Evolutionary conservation across 2,329 filamentous ascomycete species (phyloP).

Genomic region (Aspergillus sp.): DNA sequence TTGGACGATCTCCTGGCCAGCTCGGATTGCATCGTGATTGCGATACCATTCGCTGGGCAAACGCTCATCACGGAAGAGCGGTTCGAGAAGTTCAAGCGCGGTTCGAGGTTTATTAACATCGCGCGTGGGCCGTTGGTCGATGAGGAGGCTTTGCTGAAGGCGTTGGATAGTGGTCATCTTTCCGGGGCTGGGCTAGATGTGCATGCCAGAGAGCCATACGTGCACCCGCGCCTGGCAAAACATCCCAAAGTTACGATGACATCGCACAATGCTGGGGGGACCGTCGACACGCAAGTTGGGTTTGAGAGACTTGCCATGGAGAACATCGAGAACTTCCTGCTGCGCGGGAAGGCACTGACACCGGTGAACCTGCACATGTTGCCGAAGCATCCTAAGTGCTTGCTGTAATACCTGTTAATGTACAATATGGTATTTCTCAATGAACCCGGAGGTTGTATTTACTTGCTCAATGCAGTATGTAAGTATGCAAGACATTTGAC

Average conservation of each 20-base stretch:
- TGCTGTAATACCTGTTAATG: conserved; percentile 2
- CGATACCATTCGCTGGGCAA: conserved; percentile 38
- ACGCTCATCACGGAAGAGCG: conserved; percentile 35
- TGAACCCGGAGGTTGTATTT: no score
- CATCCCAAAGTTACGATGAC: conserved; percentile 39
- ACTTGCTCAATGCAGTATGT: no score
- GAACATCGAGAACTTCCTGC: conserved; percentile 33
- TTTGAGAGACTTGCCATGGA: conserved; percentile 43
- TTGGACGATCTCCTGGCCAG: conserved; percentile 37
- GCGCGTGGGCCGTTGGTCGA: conserved; percentile 45
- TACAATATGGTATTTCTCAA: no score
- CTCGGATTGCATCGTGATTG: conserved; percentile 42
- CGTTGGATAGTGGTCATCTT: conserved; percentile 41
- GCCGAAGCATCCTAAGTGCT: conserved; percentile 12
- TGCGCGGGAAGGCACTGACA: conserved; percentile 33
- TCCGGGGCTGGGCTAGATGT: conserved; percentile 46
- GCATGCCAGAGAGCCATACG: conserved; percentile 46
- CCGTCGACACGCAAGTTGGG: conserved; percentile 42
- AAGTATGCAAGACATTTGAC: no score
- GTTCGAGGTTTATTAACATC: conserved; percentile 44
- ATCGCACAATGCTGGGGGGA: conserved; percentile 43
- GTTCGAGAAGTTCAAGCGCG: conserved; percentile 42
- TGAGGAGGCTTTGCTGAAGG: conserved; percentile 41
- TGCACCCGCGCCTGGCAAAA: conserved; percentile 37
- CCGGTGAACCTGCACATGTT: conserved; percentile 56